Evolutionary conservation across 192 early-diverging fungal species (phyloP).

Genomic region (Thoreauomyces humboldtii): DNA sequence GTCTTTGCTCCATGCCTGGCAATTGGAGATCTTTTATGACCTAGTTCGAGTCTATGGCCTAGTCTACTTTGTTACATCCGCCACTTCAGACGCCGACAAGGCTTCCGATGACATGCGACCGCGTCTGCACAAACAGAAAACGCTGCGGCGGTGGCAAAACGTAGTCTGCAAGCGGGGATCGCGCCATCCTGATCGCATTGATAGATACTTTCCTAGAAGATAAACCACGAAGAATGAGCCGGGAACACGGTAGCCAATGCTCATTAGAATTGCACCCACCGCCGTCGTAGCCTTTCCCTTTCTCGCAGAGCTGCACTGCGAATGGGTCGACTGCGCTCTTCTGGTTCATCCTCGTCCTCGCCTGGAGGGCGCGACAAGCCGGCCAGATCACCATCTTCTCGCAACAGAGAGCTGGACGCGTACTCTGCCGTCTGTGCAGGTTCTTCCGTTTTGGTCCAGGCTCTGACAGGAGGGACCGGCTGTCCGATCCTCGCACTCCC

Average conservation of each 20-base stretch:
- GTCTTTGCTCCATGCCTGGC: too few species aligned
- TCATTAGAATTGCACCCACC: neutral
- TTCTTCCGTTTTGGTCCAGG: too few species aligned
- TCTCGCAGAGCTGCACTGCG: constrained; percentile 6
- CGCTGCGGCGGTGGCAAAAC: constrained; percentile 48
- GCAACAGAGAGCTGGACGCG: neutral
- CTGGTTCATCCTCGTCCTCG: constrained; percentile 3
- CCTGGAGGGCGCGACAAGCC: neutral
- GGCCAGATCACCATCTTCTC: neutral
- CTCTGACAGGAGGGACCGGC: too few species aligned
- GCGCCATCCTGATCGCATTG: constrained; percentile 45
- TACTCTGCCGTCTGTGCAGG: neutral
- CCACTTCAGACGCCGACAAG: constrained; percentile 16
- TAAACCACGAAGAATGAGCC: neutral
- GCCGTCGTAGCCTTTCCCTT: neutral
- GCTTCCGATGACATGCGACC: constrained; percentile 10
- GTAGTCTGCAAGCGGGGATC: constrained; percentile 50
- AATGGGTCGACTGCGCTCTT: constrained; percentile 2
- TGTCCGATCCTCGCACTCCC: too few species aligned
- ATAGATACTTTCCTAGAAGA: constrained; percentile 41
- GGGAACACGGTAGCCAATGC: neutral
- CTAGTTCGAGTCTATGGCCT: too few species aligned
- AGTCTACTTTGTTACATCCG: too few species aligned
- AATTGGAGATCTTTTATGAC: too few species aligned
- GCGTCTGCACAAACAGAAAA: constrained; percentile 49